Conservation (phyloP, 768 basidiomycete species). For the Xanthoconium purpureum region DNA sequence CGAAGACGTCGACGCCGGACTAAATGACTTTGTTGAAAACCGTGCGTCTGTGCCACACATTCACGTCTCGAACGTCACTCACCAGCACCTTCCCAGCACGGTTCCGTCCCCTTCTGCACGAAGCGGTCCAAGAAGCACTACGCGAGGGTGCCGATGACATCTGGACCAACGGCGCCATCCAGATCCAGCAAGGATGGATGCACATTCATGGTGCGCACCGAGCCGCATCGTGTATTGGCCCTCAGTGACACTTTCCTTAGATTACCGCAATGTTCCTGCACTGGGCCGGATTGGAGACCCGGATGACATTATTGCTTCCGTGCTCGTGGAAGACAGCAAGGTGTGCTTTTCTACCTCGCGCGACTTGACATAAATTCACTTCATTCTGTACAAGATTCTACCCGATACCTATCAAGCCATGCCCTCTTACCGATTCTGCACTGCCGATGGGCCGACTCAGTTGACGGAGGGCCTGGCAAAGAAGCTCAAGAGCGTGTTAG, state of each 20-base stretch:
- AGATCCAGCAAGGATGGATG: slow-evolving; percentile 80
- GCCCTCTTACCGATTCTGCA: slow-evolving; percentile 81
- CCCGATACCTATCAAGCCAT: slow-evolving; percentile 77
- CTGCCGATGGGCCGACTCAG: slow-evolving; percentile 64
- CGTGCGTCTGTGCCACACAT: slow-evolving; percentile 39
- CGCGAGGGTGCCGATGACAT: slow-evolving; percentile 60
- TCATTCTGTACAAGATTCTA: slow-evolving; percentile 44
- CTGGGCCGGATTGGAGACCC: slow-evolving; percentile 76
- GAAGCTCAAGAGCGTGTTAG: slow-evolving; percentile 43
- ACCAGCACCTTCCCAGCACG: slow-evolving; percentile 38
- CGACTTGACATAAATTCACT: background rate
- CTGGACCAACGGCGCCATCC: slow-evolving; percentile 60
- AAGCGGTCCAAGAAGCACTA: slow-evolving; percentile 53
- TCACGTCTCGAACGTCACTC: background rate
- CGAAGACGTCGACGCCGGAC: slow-evolving; percentile 43
- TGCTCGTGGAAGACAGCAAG: slow-evolving; percentile 68
- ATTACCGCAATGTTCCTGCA: slow-evolving; percentile 71
- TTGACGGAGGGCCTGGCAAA: slow-evolving; percentile 65
- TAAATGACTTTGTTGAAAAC: slow-evolving; percentile 74
- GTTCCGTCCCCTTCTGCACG: slow-evolving; percentile 61
- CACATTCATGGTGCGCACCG: slow-evolving; percentile 59
- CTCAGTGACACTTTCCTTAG: slow-evolving; percentile 32
- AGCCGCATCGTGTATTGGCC: background rate
- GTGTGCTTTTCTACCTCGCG: slow-evolving; percentile 31
- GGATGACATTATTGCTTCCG: slow-evolving; percentile 79